These are phyloP conservation scores for Mucor mucedo DNA, from an alignment of 371 early-diverging fungal species.

Conservation along the genomic window DNA sequence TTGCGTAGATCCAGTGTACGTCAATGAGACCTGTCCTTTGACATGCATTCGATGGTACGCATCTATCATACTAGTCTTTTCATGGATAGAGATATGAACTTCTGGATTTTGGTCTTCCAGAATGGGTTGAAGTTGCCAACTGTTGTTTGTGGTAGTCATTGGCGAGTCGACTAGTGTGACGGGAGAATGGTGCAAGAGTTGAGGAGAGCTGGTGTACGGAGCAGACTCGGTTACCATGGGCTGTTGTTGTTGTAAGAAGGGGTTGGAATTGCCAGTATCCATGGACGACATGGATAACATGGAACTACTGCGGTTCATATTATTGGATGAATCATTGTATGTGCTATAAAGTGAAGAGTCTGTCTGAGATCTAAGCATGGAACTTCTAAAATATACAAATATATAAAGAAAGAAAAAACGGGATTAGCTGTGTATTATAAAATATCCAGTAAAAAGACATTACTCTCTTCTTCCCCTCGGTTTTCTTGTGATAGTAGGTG, in stretches of 20 bases:
- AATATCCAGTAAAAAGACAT: neutral
- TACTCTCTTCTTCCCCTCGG: slow-evolving; percentile 32
- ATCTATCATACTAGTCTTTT: neutral
- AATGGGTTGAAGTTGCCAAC: slow-evolving; percentile 16
- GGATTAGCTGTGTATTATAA: too few species aligned
- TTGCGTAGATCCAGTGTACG: neutral
- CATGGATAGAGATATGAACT: neutral
- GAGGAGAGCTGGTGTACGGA: neutral
- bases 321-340: neutral
- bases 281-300: slow-evolving; percentile 6
- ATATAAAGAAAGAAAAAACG: too few species aligned
- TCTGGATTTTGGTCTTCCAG: slow-evolving; percentile 11
- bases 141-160: neutral
- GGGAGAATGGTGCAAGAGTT: neutral
- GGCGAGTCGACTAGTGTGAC: neutral
- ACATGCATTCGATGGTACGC: neutral
- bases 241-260: slow-evolving; percentile 9
- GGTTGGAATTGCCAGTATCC: slow-evolving; percentile 5
- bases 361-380: slow-evolving; percentile 15
- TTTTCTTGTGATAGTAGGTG: slow-evolving; percentile 18
- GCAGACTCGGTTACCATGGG: neutral
- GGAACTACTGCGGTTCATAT: neutral
- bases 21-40: slow-evolving; percentile 5
- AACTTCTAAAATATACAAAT: neutral
- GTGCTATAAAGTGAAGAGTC: slow-evolving; percentile 2